Evolutionary conservation across 2,329 filamentous ascomycete species (phyloP), one percentile per base, ranked within the genome.

Genomic region (Colletotrichum echinochloae): DNA sequence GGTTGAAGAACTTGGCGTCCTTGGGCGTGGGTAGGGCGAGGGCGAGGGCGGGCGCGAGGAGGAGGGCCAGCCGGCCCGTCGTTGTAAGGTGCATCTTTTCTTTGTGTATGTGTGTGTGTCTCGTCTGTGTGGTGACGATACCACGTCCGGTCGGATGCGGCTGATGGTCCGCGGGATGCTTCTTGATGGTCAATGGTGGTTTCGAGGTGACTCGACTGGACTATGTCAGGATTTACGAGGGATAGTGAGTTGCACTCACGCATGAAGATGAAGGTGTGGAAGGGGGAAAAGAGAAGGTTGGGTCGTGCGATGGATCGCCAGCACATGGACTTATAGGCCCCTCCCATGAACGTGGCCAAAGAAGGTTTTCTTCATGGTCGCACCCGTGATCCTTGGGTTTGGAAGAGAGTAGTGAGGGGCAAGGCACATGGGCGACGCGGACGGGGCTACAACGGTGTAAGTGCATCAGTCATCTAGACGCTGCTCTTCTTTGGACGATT

Each of bases 11-110:
- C 37, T 60, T 66, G 28, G n/a, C 41, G 57, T 63, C 68, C 48
- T 71, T 71, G 2, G 68, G n/a, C 8, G 39, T n/a, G 1, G 67
- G 63, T n/a, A 41, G 48, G 39, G 67, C 55, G 28, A 39, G 1
- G 48, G 56, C 55, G 41, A 39, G 1, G 41, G 49, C 23, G 20
- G 46, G 11, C 16, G 49, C n/a, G 55, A 56, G n/a, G 33, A 55
- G 2, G 23, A 49, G 9, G 20, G 55, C 16, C n/a, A 55, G 20
- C 12, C 37, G 18, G 3, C 33, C 23, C 23, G 28, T 23, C 2
- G 46, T 37, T 18, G 46, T 4, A 33, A 46, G 28, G n/a, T 39
- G 60, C 60, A 69, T 64, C 26, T 30, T 55, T 37, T 12, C 30
- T 30, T 9, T 5, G 6, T 28, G 3, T 28, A 4, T 9, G n/a